Evolutionary conservation across 305 asterid species (phyloP), one percentile per base, ranked within the genome.

Genomic region (Ilex paraguariensis): DNA sequence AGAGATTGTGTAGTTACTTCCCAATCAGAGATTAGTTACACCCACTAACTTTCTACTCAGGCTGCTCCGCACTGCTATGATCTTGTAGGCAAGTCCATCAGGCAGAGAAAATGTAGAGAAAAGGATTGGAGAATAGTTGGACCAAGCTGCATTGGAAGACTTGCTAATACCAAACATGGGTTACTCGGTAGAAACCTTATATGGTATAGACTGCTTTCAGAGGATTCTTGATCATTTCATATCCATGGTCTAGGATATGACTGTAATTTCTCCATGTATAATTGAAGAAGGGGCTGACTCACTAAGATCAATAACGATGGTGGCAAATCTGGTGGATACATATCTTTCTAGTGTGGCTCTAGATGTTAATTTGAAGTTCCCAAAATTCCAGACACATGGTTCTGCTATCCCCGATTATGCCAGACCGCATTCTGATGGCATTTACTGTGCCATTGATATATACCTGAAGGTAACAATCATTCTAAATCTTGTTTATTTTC

Each of bases 261-360:
- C 72, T 5, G 88, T 86, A 33, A 70, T 70, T 6, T 80, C 95
- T 15, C 97, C 96, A 0, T 74, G 81, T 67, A 82, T 85, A 5
- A 75, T 78, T 28, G 96, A 90, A 60, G 96, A 87, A 66, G 68
- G 57, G n/a, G 48, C 55, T 0, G 77, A 70, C 30, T 76, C 88
- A 0, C 61, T 90, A 73, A 72, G 82, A 3, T 78, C 95, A 0
- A 67, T 90, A 33, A 90, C 97, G 9, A 81, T 79, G 83, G 98
- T 90, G 70, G 97, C 96, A 2, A 87, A 87, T 68, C 57, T 87
- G 33, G 95, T 92, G 10, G 97, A 90, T 72, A 75, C 90, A 2
- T 92, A 87, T 64, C 95, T 92, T 62, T 87, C 97, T 59, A 97
- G 87, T 48, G 95, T 92, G 28, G 95, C 96, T 0, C 79, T 87